These are phyloP conservation scores for Hymenoscyphus occultus DNA, from an alignment of 2,329 filamentous ascomycete genomes.

Conservation along the genomic window DNA sequence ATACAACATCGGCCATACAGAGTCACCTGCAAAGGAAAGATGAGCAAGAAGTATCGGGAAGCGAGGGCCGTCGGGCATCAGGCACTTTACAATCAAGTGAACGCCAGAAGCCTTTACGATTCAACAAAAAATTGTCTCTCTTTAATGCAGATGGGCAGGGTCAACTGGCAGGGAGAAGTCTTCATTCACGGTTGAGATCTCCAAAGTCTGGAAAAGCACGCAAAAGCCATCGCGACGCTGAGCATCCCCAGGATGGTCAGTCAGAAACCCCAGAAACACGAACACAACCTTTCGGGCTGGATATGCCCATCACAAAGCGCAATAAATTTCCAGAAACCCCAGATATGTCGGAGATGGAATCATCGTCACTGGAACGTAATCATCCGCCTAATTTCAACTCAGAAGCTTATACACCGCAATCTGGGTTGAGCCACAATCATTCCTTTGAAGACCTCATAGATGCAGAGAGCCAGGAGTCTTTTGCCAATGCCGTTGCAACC, in stretches of 20 bases:
- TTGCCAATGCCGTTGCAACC: constrained; percentile 63
- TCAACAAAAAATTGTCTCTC: constrained; percentile 20
- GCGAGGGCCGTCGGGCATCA: constrained; percentile 2
- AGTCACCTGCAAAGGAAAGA: not conserved
- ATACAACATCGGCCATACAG: not conserved
- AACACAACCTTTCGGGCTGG: constrained; percentile 25
- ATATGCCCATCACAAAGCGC: constrained; percentile 24
- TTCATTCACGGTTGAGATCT: constrained; percentile 21
- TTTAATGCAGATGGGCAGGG: constrained; percentile 14
- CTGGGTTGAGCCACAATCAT: constrained; percentile 42
- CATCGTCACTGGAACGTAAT: constrained; percentile 34
- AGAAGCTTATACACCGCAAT: constrained; percentile 46
- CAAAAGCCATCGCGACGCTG: constrained; percentile 14
- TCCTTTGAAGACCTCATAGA: constrained; percentile 31
- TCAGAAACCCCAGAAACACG: constrained; percentile 16
- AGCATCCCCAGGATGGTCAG: constrained; percentile 10
- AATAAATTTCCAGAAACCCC: constrained; percentile 51
- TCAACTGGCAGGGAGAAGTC: constrained; percentile 12
- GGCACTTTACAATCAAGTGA: constrained; percentile 12
- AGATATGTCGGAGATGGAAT: constrained; percentile 53
- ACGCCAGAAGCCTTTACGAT: constrained; percentile 15
- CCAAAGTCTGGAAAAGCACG: constrained; percentile 20
- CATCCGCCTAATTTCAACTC: constrained; percentile 33
- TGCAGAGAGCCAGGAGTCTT: constrained; percentile 48
- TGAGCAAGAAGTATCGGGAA: not conserved